Evolutionary conservation across 305 asterid species (phyloP), one percentile per base, ranked within the genome.

Genomic region (Plantago rigida): DNA sequence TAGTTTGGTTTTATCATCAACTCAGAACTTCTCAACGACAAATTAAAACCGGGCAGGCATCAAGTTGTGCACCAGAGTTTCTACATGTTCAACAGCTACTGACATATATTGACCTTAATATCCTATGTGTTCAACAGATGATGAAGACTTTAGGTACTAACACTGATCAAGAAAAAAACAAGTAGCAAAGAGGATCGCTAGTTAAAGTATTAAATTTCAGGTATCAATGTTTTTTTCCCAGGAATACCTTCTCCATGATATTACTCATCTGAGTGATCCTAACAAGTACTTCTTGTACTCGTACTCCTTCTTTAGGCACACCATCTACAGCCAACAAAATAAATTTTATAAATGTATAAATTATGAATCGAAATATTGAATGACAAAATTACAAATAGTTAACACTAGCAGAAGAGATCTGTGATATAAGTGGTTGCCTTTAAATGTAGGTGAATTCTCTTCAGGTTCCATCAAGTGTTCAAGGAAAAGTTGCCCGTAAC

Each of bases 241-340:
- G 10, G 13, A 41, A 41, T 47, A 59, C 63, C 26, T 61, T 71
- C 24, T 55, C 53, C 49, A 19, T 22, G 24, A 64, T 28, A 57
- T 48, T 60, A 70, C 81, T 68, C 62, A 92, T 73, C 52, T 81
- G 79, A 19, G 88, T 95, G 63, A 88, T 80, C 79, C 96, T 86
- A 62, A 83, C 91, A 65, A 92, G 98, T 39, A 92, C 94, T 72
- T 92, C 98, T 63, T 76, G 81, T 77, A 84, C 84, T 73, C 95
- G 75, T 26, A 92, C 77, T 66, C 98, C 98, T 78, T 88, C 98
- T 81, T 92, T 92, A 47, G 98, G 98, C 63, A 92, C 98, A 78
- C 95, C 95, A 80, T 88, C 98, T 92, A 85, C 84, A 78, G 67
- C 53, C 67, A 67, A 71, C 64, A 63, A 41, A 9, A 41, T 41